Percentiles rank a stretch among this genome's conserved stretches.
These are phyloP conservation scores for Chlorella sp. DNA, from an alignment of 139 green algal species.

Conservation along the genomic window DNA sequence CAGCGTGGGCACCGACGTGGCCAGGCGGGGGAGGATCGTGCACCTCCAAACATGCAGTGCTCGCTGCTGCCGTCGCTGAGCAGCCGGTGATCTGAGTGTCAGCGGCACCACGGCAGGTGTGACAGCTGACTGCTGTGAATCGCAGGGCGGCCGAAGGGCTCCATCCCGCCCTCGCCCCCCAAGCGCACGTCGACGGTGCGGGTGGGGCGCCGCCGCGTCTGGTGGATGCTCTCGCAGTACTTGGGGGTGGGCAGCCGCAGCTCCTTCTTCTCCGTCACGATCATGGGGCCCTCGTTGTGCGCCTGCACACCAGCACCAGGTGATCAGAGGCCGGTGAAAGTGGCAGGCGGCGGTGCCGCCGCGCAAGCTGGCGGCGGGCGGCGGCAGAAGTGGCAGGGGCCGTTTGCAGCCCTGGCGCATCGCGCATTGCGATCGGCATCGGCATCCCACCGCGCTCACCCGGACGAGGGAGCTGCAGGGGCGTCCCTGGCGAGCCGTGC, in stretches of 20 bases:
- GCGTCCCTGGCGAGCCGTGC: too few relatives aligned
- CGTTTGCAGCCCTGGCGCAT: too few relatives aligned
- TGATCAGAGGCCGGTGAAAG: neutral
- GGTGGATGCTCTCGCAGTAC: conserved; percentile 88
- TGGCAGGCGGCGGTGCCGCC: neutral
- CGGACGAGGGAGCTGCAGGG: too few relatives aligned
- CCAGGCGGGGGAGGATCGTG: neutral
- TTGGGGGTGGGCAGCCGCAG: conserved; percentile 57
- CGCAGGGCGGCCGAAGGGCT: too few relatives aligned
- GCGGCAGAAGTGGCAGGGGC: too few relatives aligned
- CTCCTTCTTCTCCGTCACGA: conserved; percentile 34
- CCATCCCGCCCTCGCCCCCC: too few relatives aligned
- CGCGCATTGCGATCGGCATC: too few relatives aligned
- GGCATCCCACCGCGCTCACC: too few relatives aligned
- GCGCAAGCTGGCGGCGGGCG: neutral
- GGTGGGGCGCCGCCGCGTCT: conserved; percentile 84
- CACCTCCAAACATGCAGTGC: neutral
- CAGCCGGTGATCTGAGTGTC: too few relatives aligned
- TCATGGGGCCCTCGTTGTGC: conserved; percentile 21
- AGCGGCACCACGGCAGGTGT: neutral
- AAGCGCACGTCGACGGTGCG: conserved; percentile 78
- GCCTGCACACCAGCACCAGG: conserved; percentile 5
- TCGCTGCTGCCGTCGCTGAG: too few relatives aligned
- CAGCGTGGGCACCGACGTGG: too few relatives aligned
- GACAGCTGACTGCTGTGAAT: too few relatives aligned